phyloP scores from a whole-genome alignment of 345 rosid species.

The Hirschfeldia incana region DNA sequence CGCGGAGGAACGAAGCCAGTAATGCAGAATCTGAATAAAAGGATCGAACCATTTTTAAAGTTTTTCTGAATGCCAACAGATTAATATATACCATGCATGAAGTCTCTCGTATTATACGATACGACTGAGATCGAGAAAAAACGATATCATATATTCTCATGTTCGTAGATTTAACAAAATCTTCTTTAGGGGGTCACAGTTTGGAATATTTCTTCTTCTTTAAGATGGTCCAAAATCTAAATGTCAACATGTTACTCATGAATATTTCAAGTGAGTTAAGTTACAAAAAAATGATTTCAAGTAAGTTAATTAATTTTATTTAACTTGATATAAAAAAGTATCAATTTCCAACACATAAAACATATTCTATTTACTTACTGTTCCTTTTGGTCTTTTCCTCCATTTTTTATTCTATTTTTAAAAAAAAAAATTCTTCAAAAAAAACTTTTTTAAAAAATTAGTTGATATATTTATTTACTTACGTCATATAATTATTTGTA shows the following conservation, averaged over 20 bases:
- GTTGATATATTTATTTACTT: neutral
- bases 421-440: too few species aligned
- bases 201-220: conserved; percentile 1
- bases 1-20: conserved; percentile 40
- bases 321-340: neutral
- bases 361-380: neutral
- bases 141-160: conserved; percentile 4
- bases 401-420: neutral
- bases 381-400: neutral
- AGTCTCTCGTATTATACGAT: neutral
- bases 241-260: conserved; percentile 5
- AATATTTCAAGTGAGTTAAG: neutral
- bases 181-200: neutral
- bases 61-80: neutral
- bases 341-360: neutral
- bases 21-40: conserved; percentile 18
- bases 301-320: neutral
- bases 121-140: neutral
- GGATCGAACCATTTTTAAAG: conserved; percentile 9
- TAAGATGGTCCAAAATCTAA: conserved; percentile 27
- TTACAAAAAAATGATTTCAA: neutral
- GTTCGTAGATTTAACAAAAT: conserved; percentile 16
- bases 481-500: neutral
- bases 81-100: neutral
- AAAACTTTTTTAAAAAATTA: neutral